Percentiles rank a stretch among this genome's conserved stretches.
These are phyloP conservation scores for Neonectria magnoliae DNA, from an alignment of 2,329 filamentous ascomycete genomes.

Conservation along the genomic window DNA sequence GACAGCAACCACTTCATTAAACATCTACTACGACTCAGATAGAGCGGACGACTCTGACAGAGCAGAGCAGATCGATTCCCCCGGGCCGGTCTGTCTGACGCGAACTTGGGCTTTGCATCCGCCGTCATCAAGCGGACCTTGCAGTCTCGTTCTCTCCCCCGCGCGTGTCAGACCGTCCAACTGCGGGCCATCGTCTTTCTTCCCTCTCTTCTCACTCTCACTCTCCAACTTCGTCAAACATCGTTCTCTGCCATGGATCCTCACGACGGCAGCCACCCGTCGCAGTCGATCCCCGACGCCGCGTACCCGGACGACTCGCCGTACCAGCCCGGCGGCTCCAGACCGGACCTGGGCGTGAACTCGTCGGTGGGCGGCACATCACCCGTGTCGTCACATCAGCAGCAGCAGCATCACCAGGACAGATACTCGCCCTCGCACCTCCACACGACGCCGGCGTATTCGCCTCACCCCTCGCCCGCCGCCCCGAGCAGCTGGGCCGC, in stretches of 20 bases:
- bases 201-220: not conserved
- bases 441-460: conserved; percentile 21
- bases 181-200: not conserved
- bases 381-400: conserved; percentile 22
- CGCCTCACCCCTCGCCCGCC: conserved; percentile 18
- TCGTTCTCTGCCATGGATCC: conserved; percentile 28
- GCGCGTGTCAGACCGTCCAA: not conserved
- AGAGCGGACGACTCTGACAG: not conserved
- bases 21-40: not conserved
- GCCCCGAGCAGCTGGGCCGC: conserved; percentile 22
- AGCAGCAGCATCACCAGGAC: conserved; percentile 13
- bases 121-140: not conserved
- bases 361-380: conserved; percentile 18
- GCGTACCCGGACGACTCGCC: conserved; percentile 46
- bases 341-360: conserved; percentile 1
- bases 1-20: not conserved
- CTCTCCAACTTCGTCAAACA: not conserved
- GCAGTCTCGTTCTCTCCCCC: not conserved
- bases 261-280: conserved; percentile 40
- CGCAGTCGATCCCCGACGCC: conserved; percentile 44
- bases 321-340: conserved; percentile 34
- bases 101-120: not conserved
- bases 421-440: conserved; percentile 28
- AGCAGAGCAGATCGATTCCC: not conserved
- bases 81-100: not conserved